Evolutionary conservation across 1,139 yeast genomes (phyloP), one percentile per base, ranked within the genome.

Genomic region (Debaryomyces sp.): DNA sequence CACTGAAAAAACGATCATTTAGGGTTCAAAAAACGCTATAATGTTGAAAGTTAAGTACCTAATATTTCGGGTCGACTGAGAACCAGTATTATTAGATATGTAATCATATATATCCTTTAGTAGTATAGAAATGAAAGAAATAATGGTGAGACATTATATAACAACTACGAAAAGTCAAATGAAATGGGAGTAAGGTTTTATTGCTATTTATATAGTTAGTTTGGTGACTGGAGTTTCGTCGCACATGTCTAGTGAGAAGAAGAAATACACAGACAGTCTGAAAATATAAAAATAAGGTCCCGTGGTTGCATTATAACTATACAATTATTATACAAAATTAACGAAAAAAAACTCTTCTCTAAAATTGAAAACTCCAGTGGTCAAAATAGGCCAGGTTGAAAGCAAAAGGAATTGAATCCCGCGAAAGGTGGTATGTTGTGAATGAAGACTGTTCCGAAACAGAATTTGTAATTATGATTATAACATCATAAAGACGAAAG

Each of bases 401-500:
- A 32, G 12, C 15, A 32, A 32, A 35, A 6, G 38, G 27, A 35
- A 35, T 10, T 35, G 38, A 35, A 35, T 21, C 38, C 38, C n/a
- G 18, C 24, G 13, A 34, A 35, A 32, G 35, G 35, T 32, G 38
- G 35, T 32, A n/a, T n/a, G 34, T n/a, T n/a, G n/a, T n/a, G 34
- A 30, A 30, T n/a, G 24, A 35, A 35, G 15, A 22, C 24, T n/a
- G 17, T 22, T 17, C n/a, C 10, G 21, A 35, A 12, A 22, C 4
- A 5, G 38, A 12, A 21, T 17, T 32, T 35, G 23, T 12, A 4
- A 18, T 29, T 8, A 30, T 17, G 22, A 30, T 34, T 43, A 46
- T 22, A 36, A 9, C n/a, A 37, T 24, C 35, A 32, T 32, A 26
- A 40, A n/a, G 23, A 46, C 22, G 27, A 41, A 37, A 43, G 45